Evolutionary conservation across 2,329 filamentous ascomycete species (phyloP).

Genomic region (Atkinsonella hypoxylon): DNA sequence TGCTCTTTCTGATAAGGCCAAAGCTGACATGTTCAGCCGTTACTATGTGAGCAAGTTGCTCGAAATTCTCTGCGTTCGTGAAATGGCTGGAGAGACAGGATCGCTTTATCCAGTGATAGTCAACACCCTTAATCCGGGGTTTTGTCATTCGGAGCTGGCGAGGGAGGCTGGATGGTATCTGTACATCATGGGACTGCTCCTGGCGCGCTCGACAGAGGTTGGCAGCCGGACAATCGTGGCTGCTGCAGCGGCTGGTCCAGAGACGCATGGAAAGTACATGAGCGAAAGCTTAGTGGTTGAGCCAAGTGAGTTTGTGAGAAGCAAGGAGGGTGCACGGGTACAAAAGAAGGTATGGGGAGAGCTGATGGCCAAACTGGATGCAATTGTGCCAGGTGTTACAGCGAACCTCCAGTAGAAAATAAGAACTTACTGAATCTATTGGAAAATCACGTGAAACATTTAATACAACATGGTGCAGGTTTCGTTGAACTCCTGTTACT

Average conservation of each 20-base stretch:
- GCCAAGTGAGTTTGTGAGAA: constrained; percentile 25
- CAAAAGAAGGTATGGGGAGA: constrained; percentile 31
- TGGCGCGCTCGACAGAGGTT: constrained; percentile 33
- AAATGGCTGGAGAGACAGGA: neutral
- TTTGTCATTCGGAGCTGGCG: constrained; percentile 35
- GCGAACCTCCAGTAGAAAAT: no score
- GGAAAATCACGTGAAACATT: no score
- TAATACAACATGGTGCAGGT: no score
- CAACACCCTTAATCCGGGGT: constrained; percentile 40
- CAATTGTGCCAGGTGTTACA: constrained; percentile 23
- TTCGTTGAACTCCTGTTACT: no score
- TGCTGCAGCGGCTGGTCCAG: constrained; percentile 23
- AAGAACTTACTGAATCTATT: no score
- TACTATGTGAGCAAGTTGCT: no score
- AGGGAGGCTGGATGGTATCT: constrained; percentile 19
- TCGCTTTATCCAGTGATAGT: constrained; percentile 26
- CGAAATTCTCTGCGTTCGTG: neutral
- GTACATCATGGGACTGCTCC: constrained; percentile 17
- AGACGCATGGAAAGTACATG: constrained; percentile 35
- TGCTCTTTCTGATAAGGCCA: no score
- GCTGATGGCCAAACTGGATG: constrained; percentile 27
- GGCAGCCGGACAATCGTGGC: constrained; percentile 32
- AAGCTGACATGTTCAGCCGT: no score
- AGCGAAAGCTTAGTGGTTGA: constrained; percentile 17
- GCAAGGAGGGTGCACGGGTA: constrained; percentile 24